phyloP scores from a whole-genome alignment of 1,139 yeast genomes.

The Kluyveromyces sp. region DNA sequence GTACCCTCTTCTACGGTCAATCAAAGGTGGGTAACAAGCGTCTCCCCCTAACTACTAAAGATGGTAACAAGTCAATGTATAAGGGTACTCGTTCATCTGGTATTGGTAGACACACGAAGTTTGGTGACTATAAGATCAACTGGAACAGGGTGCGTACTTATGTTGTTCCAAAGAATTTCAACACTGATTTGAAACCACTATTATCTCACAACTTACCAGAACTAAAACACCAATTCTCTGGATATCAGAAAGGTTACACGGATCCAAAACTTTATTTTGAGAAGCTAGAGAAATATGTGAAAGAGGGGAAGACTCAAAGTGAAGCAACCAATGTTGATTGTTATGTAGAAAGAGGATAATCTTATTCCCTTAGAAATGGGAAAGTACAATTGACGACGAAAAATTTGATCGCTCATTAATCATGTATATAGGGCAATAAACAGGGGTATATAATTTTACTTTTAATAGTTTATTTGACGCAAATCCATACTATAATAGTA shows the following conservation, averaged over 20 bases:
- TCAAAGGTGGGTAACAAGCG: constrained; percentile 77
- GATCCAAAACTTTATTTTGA: constrained; percentile 70
- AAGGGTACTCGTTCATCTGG: constrained; percentile 97
- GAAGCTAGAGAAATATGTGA: constrained; percentile 67
- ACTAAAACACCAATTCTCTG: constrained; percentile 58
- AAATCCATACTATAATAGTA: too few relatives aligned
- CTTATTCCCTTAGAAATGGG: not conserved
- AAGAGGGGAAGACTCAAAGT: constrained; percentile 44
- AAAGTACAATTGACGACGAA: too few relatives aligned
- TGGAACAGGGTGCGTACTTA: constrained; percentile 87
- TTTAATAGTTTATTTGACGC: not conserved
- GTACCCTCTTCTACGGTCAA: constrained; percentile 74
- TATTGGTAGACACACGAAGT: constrained; percentile 69
- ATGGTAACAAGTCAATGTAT: constrained; percentile 88
- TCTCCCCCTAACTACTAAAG: constrained; percentile 79
- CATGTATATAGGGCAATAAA: constrained; percentile 1
- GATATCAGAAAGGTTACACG: constrained; percentile 62
- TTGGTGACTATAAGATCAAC: constrained; percentile 69
- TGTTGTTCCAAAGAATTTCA: constrained; percentile 62
- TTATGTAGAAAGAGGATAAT: constrained; percentile 25
- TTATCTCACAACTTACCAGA: constrained; percentile 67
- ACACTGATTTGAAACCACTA: constrained; percentile 55
- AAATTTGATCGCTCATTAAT: not conserved
- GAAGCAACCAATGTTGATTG: constrained; percentile 24
- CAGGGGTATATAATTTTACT: not conserved